Percentiles rank a stretch among this genome's conserved stretches.
Evolutionary conservation across 345 rosid genomes (phyloP).

Genomic region (Combretum micranthum): DNA sequence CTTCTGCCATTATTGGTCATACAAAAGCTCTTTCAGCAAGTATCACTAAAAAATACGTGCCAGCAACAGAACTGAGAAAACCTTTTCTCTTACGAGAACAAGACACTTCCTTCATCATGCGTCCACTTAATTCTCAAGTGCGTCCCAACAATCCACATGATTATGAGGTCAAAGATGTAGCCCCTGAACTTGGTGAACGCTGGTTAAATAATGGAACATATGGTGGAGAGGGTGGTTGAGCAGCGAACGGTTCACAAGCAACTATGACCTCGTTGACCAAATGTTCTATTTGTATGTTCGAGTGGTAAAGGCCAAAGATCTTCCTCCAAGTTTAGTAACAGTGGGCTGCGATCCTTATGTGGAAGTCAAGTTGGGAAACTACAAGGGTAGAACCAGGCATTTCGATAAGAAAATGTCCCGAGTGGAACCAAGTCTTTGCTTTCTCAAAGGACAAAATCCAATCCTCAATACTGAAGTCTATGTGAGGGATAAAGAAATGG

Average conservation of each 20-base stretch:
- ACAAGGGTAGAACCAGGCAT: slow-evolving; percentile 76
- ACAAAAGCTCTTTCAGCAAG: slow-evolving; percentile 1
- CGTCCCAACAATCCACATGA: slow-evolving; percentile 26
- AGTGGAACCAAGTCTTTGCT: slow-evolving; percentile 91
- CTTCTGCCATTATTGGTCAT: too few relatives aligned
- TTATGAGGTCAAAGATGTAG: slow-evolving; percentile 61
- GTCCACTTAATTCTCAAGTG: slow-evolving; percentile 6
- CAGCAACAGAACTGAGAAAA: slow-evolving; percentile 12
- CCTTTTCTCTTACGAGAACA: slow-evolving; percentile 20
- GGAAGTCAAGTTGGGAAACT: slow-evolving; percentile 88
- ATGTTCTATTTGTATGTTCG: slow-evolving; percentile 69
- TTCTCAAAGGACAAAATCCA: slow-evolving; percentile 83
- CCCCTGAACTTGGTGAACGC: slow-evolving; percentile 56
- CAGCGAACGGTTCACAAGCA: slow-evolving; percentile 49
- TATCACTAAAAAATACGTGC: background rate
- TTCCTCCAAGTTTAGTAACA: slow-evolving; percentile 51
- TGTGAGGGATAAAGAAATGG: slow-evolving; percentile 64
- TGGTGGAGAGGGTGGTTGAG: slow-evolving; percentile 60
- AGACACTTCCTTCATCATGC: slow-evolving; percentile 33
- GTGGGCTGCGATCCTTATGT: slow-evolving; percentile 82
- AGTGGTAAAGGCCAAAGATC: slow-evolving; percentile 74
- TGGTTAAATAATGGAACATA: slow-evolving; percentile 48
- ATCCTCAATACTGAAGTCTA: slow-evolving; percentile 61
- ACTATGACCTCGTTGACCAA: slow-evolving; percentile 81
- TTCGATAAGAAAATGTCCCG: slow-evolving; percentile 69